phyloP scores from a whole-genome alignment of 352 stramenopile genomes.

The Globisporangium camurandrum region DNA sequence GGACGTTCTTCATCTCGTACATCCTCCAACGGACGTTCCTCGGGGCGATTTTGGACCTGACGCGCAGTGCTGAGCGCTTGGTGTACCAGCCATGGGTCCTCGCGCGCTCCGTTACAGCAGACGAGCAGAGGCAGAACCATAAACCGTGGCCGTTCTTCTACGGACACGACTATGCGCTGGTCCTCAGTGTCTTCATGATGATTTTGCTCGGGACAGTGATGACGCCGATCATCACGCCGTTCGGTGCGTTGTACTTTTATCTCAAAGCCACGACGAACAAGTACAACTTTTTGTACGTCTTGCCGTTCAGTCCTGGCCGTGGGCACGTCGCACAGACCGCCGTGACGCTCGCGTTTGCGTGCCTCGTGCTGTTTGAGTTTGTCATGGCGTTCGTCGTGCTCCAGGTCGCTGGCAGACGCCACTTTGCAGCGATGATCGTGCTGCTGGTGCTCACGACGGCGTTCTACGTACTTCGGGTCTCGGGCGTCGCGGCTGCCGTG shows the following conservation, averaged over 20 bases:
- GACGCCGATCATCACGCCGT: conserved; percentile 69
- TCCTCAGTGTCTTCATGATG: conserved; percentile 75
- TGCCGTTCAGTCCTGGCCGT: conserved; percentile 55
- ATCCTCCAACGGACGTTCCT: conserved; percentile 77
- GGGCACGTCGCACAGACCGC: conserved; percentile 59
- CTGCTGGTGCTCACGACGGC: conserved; percentile 32
- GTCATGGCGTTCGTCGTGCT: conserved; percentile 70
- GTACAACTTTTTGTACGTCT: conserved; percentile 81
- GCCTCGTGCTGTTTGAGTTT: conserved; percentile 65
- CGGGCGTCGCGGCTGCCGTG: conserved; percentile 28
- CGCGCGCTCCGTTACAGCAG: conserved; percentile 46
- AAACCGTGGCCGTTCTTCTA: conserved; percentile 58
- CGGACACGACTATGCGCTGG: conserved; percentile 71
- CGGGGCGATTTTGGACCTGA: conserved; percentile 64
- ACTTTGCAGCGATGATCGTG: conserved; percentile 55
- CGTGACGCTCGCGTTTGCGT: conserved; percentile 54
- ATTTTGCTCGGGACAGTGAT: conserved; percentile 69
- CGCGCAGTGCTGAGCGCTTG: conserved; percentile 52
- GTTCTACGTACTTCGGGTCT: conserved; percentile 51
- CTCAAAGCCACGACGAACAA: conserved; percentile 65
- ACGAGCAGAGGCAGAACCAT: conserved; percentile 38
- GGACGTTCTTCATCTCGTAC: conserved; percentile 86
- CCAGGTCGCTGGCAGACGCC: conserved; percentile 39
- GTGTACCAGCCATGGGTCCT: conserved; percentile 64
- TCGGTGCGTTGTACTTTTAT: conserved; percentile 77